Base-by-base conservation (phyloP, 1,284 basidiomycete genomes). In the Fomitopsis betulina region DNA sequence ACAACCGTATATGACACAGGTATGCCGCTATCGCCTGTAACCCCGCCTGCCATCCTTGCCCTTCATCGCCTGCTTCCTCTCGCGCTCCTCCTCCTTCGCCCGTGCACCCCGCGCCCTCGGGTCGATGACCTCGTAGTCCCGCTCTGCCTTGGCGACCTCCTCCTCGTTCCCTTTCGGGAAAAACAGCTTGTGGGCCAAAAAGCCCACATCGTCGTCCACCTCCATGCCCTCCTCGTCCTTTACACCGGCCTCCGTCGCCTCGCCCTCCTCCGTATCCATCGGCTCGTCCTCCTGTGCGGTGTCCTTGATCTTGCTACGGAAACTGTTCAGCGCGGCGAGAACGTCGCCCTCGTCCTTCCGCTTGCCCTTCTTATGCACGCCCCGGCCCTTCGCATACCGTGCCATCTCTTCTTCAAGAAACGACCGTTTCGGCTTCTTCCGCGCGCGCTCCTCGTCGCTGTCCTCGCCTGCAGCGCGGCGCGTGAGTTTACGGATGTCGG, bases 91-190 rank as follows among this genome's bases (percentile, higher is more conserved):
- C 67, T 91, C 86, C 65, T 76, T 82, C 27, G 90, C 90, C 47
- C 82, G 76, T 19, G 87, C 88, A 50, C 84, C 79, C 55, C 90
- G 74, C 57, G 82, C 79, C 61, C 90, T 74, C 0, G 90, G 90
- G 69, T 93, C 90, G 66, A 93, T 93, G 51, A 96, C 93, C 70
- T 94, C 90, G 67, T 95, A 96, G 64, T 96, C 93, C 52, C 91
- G 79, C 71, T 95, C 91, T 0, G 93, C 93, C 70, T 94, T 88
- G 58, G 77, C 72, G 17, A 81, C 83, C 72, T 94, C 87, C 66
- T 92, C 88, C 33, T 79, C 77, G 62, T 89, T 84, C 58, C 88
- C 91, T 70, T 93, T 92, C 19, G 87, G 82, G 72, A 94, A 94
- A 63, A 83, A 82, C 58, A 96, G 75, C 21, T 80, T 73, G 69